Percentiles rank a stretch among this genome's conserved stretches.
Evolutionary conservation across 208 protist genomes (phyloP).

Genomic region (Jaenimonas drosophilae): DNA sequence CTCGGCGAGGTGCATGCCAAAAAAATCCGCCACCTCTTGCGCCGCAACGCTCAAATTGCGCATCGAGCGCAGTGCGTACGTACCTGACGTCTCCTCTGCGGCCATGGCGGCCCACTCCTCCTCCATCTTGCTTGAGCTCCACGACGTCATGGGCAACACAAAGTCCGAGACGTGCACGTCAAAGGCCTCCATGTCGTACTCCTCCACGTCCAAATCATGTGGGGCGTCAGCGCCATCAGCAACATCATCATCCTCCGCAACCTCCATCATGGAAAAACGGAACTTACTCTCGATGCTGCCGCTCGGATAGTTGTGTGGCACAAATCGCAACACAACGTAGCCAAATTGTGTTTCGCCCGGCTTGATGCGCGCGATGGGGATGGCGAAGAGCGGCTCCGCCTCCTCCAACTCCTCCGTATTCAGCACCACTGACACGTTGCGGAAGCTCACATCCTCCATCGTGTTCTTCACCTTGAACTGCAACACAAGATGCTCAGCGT

Average conservation of each 20-base stretch:
- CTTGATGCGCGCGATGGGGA: constrained; percentile 45
- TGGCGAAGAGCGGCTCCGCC: constrained; percentile 74
- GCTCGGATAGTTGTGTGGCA: constrained; percentile 47
- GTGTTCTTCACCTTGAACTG: constrained; percentile 94
- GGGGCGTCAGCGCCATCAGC: constrained; percentile 13
- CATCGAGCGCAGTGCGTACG: constrained; percentile 75
- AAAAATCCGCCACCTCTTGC: constrained; percentile 75
- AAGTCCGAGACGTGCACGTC: constrained; percentile 80
- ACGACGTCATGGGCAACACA: constrained; percentile 33
- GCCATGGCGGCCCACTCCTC: constrained; percentile 24
- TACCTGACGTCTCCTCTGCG: constrained; percentile 64
- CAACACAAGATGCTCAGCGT: constrained; percentile 87
- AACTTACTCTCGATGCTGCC: constrained; percentile 54
- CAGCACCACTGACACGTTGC: constrained; percentile 77
- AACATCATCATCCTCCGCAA: constrained; percentile 13
- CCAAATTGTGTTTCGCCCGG: constrained; percentile 49
- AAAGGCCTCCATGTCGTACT: constrained; percentile 82
- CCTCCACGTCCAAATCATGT: constrained; percentile 32
- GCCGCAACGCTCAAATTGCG: constrained; percentile 77
- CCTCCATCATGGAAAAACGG: constrained; percentile 62
- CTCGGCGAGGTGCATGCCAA: constrained; percentile 71
- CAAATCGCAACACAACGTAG: constrained; percentile 70
- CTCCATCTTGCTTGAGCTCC: constrained; percentile 27
- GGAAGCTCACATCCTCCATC: constrained; percentile 84
- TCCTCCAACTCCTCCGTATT: constrained; percentile 64